Evolutionary conservation across 208 protist genomes (phyloP), one percentile per base, ranked within the genome.

Genomic region (Lotmaria passim): DNA sequence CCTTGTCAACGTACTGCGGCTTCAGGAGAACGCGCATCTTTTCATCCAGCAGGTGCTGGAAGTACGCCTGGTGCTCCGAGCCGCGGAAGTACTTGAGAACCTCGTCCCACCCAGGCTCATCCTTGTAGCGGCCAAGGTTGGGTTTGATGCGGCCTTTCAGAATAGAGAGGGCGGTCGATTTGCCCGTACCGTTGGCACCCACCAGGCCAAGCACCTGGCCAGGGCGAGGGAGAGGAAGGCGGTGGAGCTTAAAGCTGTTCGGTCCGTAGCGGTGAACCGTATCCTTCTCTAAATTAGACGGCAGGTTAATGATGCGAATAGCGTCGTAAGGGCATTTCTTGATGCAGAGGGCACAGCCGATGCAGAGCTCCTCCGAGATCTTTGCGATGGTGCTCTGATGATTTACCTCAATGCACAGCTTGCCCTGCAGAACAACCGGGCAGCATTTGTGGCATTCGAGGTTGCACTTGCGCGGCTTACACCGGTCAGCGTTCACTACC

Each of bases 261-360:
- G 98, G 88, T 36, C 98, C 97, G 83, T 99, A 99, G 60, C 99
- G 93, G 85, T 99, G 99, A 0, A 99, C 99, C 10, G 98, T 99
- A 31, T 99, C 79, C 31, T 79, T 93, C 33, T 98, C 90, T 23
- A 99, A 86, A 78, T 98, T 98, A 34, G 97, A 99, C 31, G 99
- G 99, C 34, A 99, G 82, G 83, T 99, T 99, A 82, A 99, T 99
- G 78, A 99, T 99, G 60, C 86, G 86, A 85, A 99, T 99, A 44
- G 99, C 99, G 58, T 99, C 96, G 75, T 99, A 99, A 19, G 99
- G 99, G 81, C 99, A 99, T 74, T 99, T 99, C 87, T 99, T 99
- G 5, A 99, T 96, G 81, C 99, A 99, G 69, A 99, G 99, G 79
- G 96, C 98, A 86, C 99, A 99, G 75, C 99, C 99, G 73, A 99